A percentile compares a stretch with the other conserved stretches of the same genome.
These are phyloP conservation scores for Xerocomus brunneocitrinus DNA, from an alignment of 768 basidiomycete genomes.

Conservation along the genomic window DNA sequence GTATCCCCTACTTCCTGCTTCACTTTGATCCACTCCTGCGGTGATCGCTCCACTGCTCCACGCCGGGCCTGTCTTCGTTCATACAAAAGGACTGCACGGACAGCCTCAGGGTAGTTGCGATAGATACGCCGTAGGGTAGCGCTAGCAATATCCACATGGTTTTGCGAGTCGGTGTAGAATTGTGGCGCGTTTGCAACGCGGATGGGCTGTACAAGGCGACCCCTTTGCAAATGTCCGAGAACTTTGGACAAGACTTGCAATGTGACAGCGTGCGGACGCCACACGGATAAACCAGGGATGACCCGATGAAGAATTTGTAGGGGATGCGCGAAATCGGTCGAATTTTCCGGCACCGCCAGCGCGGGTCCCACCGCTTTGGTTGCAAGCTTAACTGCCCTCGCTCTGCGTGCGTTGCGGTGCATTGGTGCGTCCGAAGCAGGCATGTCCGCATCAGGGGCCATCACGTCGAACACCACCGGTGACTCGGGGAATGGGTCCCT, in stretches of 20 bases:
- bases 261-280: slow-evolving; percentile 57
- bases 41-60: slow-evolving; percentile 11
- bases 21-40: slow-evolving; percentile 18
- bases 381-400: slow-evolving; percentile 18
- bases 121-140: slow-evolving; percentile 44
- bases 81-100: slow-evolving; percentile 31
- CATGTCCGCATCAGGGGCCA: slow-evolving; percentile 20
- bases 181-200: slow-evolving; percentile 16
- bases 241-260: slow-evolving; percentile 45
- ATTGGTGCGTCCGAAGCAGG: slow-evolving; percentile 29
- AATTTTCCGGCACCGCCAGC: slow-evolving; percentile 13
- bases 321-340: slow-evolving; percentile 52
- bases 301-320: slow-evolving; percentile 59
- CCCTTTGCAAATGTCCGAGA: slow-evolving; percentile 45
- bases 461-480: slow-evolving; percentile 38
- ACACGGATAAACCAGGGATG: slow-evolving; percentile 58
- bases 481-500: slow-evolving; percentile 33
- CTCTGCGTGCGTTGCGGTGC: slow-evolving; percentile 25
- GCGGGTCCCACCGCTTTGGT: slow-evolving; percentile 10
- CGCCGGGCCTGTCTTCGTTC: slow-evolving; percentile 30
- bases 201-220: slow-evolving; percentile 45
- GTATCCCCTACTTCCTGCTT: slow-evolving; percentile 20
- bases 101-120: slow-evolving; percentile 46
- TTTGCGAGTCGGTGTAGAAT: slow-evolving; percentile 21
- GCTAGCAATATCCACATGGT: slow-evolving; percentile 31